These are phyloP conservation scores for Lagenaria siceraria DNA, from an alignment of 306 rosid genomes.

Conservation along the genomic window DNA sequence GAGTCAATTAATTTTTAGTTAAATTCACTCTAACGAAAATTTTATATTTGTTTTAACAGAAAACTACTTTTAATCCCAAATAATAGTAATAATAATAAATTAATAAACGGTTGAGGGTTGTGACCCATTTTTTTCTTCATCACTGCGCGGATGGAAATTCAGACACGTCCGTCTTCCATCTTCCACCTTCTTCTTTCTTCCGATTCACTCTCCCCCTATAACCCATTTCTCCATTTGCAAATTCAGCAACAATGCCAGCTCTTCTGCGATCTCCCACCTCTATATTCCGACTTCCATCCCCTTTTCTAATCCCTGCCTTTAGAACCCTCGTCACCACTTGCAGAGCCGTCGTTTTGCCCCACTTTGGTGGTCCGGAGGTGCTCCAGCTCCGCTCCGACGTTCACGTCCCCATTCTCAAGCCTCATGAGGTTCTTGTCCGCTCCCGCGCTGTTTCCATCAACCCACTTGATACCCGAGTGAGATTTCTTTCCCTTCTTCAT, in stretches of 20 bases:
- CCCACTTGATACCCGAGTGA: conserved; percentile 73
- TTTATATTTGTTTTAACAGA: not conserved
- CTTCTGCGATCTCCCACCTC: conserved; percentile 5
- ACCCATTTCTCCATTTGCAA: too few relatives aligned
- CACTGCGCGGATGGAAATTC: conserved; percentile 30
- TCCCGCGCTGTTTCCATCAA: conserved; percentile 79
- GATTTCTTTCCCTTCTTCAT: not conserved
- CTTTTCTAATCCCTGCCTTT: not conserved
- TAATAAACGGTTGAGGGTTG: not conserved
- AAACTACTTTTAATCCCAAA: not conserved
- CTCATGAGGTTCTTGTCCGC: conserved; percentile 36
- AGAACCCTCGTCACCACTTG: conserved; percentile 38
- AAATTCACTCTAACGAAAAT: too few relatives aligned
- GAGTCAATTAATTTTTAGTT: too few relatives aligned
- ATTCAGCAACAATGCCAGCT: conserved; percentile 18
- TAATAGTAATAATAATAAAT: too few relatives aligned
- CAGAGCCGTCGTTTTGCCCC: conserved; percentile 60
- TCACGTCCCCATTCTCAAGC: conserved; percentile 47
- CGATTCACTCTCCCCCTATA: too few relatives aligned
- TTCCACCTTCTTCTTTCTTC: not conserved
- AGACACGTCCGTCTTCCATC: conserved; percentile 44
- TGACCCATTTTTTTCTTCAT: not conserved
- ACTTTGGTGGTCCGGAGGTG: conserved; percentile 69
- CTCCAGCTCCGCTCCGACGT: conserved; percentile 42
- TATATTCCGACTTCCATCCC: not conserved